These are phyloP conservation scores for Achlya hypogyna DNA, from an alignment of 352 stramenopile species.

Conservation along the genomic window DNA sequence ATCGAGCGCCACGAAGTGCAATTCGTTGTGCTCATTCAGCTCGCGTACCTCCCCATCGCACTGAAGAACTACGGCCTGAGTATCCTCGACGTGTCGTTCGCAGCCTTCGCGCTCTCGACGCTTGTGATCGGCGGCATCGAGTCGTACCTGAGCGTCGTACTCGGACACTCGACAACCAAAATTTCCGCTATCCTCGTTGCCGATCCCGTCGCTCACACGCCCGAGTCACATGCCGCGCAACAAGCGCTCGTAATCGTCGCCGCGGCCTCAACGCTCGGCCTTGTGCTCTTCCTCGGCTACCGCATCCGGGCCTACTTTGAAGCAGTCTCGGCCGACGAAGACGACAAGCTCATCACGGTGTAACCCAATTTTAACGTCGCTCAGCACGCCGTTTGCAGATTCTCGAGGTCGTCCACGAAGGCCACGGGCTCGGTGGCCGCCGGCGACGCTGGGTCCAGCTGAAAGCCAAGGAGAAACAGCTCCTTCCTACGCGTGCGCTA, in stretches of 20 bases:
- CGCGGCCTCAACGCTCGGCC: background rate
- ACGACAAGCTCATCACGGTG: background rate
- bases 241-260: background rate
- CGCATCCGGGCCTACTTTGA: conserved; percentile 1
- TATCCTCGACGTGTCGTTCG: conserved; percentile 55
- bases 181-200: background rate
- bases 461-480: conserved; percentile 42
- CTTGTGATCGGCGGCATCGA: conserved; percentile 58
- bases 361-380: background rate
- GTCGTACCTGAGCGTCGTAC: conserved; percentile 71
- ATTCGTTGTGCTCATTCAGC: conserved; percentile 67
- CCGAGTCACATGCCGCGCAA: background rate
- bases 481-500: conserved; percentile 19
- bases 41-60: conserved; percentile 74
- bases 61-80: conserved; percentile 82
- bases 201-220: background rate
- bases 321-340: background rate
- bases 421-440: conserved; percentile 33
- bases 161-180: conserved; percentile 37
- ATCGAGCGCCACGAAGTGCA: conserved; percentile 45
- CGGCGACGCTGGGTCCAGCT: conserved; percentile 27
- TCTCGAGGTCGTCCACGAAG: conserved; percentile 33
- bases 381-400: conserved; percentile 46
- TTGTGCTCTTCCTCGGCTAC: background rate
- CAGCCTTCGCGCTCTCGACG: conserved; percentile 49